Base-by-base conservation (phyloP, 2,329 filamentous ascomycete species). In the Penicillium sp. region DNA sequence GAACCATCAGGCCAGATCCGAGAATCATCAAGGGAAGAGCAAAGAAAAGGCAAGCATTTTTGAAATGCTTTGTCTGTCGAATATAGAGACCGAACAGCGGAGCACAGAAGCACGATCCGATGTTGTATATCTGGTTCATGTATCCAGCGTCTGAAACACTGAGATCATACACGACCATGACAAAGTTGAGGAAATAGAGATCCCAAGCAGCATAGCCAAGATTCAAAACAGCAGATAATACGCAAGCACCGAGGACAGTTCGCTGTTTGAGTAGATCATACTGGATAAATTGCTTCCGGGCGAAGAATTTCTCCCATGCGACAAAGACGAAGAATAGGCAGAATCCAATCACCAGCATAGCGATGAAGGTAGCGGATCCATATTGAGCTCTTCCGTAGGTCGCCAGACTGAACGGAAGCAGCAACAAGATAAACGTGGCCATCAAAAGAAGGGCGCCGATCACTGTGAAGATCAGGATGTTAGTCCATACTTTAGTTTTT, bases 361-460 rank as follows among this genome's bases (percentile, higher is more conserved):
- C 72, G 54, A 84, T 79, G 56, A 84, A 79, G 14, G 75, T 64
- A 6, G 78, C 72, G 13, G 75, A 75, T 3, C 69, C 56, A 72
- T 79, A 83, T 14, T 69, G 62, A 5, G 73, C 61, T 7, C 67
- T 63, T 16, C 76, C 70, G 24, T 67, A 68, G n/a, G 64, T 60
- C 47, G 75, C 69, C 18, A 90, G 75, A 46, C 76, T 84, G 72
- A 90, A 87, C 0, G 87, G 84, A n/a, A 90, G 77, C 3, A 90
- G 77, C 66, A 90, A 82, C 3, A 89, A 72, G 3, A 83, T 77
- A 65, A 87, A 83, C 0, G 84, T 86, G 1, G 74, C 77, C 48
- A 82, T 81, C 42, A 89, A 74, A 1, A 89, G 72, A n/a, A 55
- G 41, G 9, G 57, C 63, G 6, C 64, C 64, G 21, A 67, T 50